Evolutionary conservation across 306 rosid genomes (phyloP).

Genomic region (Vigna trinervia): DNA sequence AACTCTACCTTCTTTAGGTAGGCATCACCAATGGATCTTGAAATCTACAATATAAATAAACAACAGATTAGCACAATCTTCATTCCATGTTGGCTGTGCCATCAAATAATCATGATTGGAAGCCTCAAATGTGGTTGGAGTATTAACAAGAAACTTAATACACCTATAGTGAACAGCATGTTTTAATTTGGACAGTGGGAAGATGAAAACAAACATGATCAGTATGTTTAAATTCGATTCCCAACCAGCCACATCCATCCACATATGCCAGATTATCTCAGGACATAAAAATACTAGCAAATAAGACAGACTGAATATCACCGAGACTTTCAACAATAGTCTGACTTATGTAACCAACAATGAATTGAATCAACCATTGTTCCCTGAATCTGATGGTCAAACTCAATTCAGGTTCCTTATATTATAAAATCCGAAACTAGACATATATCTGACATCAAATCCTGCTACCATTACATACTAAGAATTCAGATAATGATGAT

Average conservation of each 20-base stretch:
- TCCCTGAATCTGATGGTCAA: background rate
- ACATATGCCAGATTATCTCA: background rate
- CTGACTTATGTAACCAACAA: background rate
- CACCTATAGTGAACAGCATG: too few relatives aligned
- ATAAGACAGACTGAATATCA: too few relatives aligned
- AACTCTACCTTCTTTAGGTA: constrained; percentile 86
- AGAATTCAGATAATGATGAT: background rate
- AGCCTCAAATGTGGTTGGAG: background rate
- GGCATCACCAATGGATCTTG: constrained; percentile 98
- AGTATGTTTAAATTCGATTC: background rate
- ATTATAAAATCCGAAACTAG: background rate
- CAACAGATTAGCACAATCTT: too few relatives aligned
- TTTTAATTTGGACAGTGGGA: too few relatives aligned
- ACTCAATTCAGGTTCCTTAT: background rate
- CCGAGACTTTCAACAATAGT: background rate
- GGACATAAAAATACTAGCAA: too few relatives aligned
- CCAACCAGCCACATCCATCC: background rate
- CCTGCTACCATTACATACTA: background rate
- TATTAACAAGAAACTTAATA: background rate
- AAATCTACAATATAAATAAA: constrained; percentile 56
- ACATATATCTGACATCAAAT: background rate
- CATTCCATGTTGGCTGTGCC: background rate
- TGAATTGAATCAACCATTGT: background rate
- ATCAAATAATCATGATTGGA: constrained; percentile 1
- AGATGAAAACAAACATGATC: too few relatives aligned